Evolutionary conservation across 2,329 filamentous ascomycete genomes (phyloP).

Genomic region (Chrysosporium queenslandicum): DNA sequence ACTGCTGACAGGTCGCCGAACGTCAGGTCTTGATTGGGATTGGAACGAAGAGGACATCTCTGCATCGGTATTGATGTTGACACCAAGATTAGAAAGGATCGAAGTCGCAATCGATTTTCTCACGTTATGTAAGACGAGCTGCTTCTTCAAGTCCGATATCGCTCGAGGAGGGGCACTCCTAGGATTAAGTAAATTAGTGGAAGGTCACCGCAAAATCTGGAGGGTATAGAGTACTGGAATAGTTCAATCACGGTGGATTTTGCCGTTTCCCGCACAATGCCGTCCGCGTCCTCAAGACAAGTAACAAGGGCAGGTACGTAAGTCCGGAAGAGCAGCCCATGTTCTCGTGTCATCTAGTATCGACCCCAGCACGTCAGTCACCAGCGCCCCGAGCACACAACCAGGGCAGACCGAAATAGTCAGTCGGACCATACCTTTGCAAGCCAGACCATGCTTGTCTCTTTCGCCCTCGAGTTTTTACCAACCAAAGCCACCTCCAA

Average conservation of each 20-base stretch:
- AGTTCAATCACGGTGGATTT: constrained; percentile 77
- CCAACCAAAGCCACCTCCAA: constrained; percentile 68
- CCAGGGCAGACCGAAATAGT: background rate
- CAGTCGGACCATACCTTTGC: constrained; percentile 49
- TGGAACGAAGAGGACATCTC: constrained; percentile 20
- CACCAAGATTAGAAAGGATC: constrained; percentile 64
- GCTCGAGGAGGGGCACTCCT: constrained; percentile 70
- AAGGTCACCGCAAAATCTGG: background rate
- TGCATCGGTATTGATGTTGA: constrained; percentile 32
- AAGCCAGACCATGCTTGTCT: constrained; percentile 75
- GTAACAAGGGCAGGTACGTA: constrained; percentile 79
- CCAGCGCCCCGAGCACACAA: too few species aligned
- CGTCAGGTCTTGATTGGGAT: constrained; percentile 19
- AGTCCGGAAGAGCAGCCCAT: constrained; percentile 66
- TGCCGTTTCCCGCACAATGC: constrained; percentile 72
- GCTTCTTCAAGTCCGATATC: constrained; percentile 79
- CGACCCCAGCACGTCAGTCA: background rate
- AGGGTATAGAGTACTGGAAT: constrained; percentile 52
- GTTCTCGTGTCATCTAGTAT: constrained; percentile 69
- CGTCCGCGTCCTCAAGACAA: constrained; percentile 80
- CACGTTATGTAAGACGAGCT: constrained; percentile 74
- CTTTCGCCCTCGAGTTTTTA: constrained; percentile 75
- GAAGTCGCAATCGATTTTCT: constrained; percentile 74
- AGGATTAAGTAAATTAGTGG: background rate
- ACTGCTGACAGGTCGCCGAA: constrained; percentile 20